Base-by-base conservation (phyloP, 495 filamentous ascomycete genomes). In the Peziza echinospora region DNA sequence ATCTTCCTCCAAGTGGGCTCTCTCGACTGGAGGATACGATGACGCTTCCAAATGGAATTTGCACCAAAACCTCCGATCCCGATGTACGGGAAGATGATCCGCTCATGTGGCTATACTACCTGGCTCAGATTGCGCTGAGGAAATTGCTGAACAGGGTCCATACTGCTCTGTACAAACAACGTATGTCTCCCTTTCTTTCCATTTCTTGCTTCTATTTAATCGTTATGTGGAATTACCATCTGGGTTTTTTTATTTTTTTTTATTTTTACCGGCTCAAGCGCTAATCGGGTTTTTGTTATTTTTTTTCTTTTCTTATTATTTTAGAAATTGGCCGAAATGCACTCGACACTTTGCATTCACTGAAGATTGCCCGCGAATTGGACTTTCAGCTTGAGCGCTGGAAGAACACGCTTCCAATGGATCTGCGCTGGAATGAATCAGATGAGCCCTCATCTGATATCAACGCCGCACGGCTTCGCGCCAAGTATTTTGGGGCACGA, bases 401-500 rank as follows among this genome's bases (percentile, higher is more conserved):
- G 71, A 58, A 56, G 3, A 17, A 52, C 0, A 62, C 72, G 21
- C 65, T 71, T 0, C 51, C 60, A 2, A 49, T 51, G 1, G 46
- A 47, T 5, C 66, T 81, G 52, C 60, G 62, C 44, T 97, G 87
- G 78, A 58, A 71, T 17, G 78, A 81, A 41, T 55, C 55, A 2
- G 78, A 86, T 34, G 65, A 67, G 1, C 83, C 82, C 2, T 67
- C 84, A 2, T 51, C 49, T 2, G 78, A 93, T 24, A 89, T 97
- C 47, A 77, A 93, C 21, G 68, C 70, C 5, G 87, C 89, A 16
- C 76, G 89, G 4, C 69, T 94, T 43, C 75, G 89, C 23, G 89
- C 83, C 5, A 97, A 97, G 56, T 94, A 87, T 61, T 94, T 84
- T 63, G 89, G 89, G 21, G 87, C 84, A 0, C 71, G 75, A 37